phyloP scores from a whole-genome alignment of 441 rosid species.

The Dalechampia spathulata region DNA sequence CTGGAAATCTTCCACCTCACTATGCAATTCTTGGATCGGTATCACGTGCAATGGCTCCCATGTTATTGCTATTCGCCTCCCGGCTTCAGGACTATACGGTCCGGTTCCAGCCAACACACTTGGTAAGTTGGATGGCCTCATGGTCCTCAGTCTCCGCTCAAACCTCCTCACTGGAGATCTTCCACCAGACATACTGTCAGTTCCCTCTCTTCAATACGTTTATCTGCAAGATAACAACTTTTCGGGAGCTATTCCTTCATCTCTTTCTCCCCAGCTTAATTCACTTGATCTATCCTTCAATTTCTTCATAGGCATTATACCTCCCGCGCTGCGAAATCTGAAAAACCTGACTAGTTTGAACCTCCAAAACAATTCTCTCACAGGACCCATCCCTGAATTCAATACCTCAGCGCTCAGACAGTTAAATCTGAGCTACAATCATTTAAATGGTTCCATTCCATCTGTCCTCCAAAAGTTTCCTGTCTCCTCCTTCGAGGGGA shows the following conservation, averaged over 20 bases:
- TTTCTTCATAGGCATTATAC: conserved; percentile 50
- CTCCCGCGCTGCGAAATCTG: conserved; percentile 37
- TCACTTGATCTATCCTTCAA: conserved; percentile 64
- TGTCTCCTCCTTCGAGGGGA: conserved; percentile 46
- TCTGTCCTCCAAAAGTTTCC: conserved; percentile 52
- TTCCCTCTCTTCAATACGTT: conserved; percentile 50
- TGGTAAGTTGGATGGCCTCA: conserved; percentile 46
- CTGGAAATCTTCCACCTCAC: conserved; percentile 52
- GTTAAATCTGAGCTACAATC: conserved; percentile 58
- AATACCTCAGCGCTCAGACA: conserved; percentile 37
- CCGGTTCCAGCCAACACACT: conserved; percentile 69
- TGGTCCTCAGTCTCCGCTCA: conserved; percentile 64
- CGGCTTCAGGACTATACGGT: conserved; percentile 71
- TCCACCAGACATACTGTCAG: conserved; percentile 50
- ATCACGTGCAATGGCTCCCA: conserved; percentile 61
- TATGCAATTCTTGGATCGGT: conserved; percentile 70
- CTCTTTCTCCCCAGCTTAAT: conserved; percentile 52
- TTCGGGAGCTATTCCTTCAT: conserved; percentile 51
- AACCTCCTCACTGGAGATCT: conserved; percentile 51
- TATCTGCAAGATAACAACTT: conserved; percentile 63
- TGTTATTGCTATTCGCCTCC: conserved; percentile 55
- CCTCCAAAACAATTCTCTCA: conserved; percentile 60
- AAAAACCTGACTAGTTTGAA: conserved; percentile 39
- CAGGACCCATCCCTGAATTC: conserved; percentile 55
- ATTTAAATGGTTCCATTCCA: conserved; percentile 56